Percentiles rank a stretch among this genome's conserved stretches.
phyloP scores from a whole-genome alignment of 352 stramenopile genomes.

The Globisporangium cederbergense region DNA sequence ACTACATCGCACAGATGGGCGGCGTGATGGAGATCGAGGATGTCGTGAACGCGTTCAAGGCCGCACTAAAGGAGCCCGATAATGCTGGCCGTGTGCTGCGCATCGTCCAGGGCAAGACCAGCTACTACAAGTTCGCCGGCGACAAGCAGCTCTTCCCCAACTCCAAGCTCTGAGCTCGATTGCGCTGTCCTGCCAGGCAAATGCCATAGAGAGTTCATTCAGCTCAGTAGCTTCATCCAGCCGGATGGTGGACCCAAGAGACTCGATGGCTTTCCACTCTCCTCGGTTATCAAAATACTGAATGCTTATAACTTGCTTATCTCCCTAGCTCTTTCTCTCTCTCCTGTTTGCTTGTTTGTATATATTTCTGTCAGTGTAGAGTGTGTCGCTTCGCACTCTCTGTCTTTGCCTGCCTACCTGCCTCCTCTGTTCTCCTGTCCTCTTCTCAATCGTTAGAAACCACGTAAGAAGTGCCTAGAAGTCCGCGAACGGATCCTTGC shows the following conservation, averaged over 20 bases:
- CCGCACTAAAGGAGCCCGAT: slow-evolving; percentile 41
- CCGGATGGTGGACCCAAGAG: background rate
- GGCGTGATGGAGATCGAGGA: slow-evolving; percentile 42
- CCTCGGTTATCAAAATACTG: slow-evolving; percentile 10
- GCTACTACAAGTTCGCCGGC: slow-evolving; percentile 64
- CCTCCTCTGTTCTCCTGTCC: background rate
- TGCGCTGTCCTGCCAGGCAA: background rate
- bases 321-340: background rate
- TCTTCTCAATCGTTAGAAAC: background rate
- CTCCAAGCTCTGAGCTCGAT: slow-evolving; percentile 32
- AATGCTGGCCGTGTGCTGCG: slow-evolving; percentile 60
- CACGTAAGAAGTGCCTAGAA: slow-evolving; percentile 57
- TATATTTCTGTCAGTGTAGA: too few species aligned
- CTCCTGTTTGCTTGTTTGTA: background rate
- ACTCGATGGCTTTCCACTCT: background rate
- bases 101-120: slow-evolving; percentile 42
- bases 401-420: background rate
- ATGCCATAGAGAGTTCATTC: background rate
- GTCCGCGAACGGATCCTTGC: slow-evolving; percentile 90
- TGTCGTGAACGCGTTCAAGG: slow-evolving; percentile 55
- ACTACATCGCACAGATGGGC: slow-evolving; percentile 13
- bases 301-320: slow-evolving; percentile 12
- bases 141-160: slow-evolving; percentile 70
- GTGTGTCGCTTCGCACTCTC: too few species aligned
- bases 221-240: background rate